Evolutionary conservation across 2,329 filamentous ascomycete species (phyloP).

Genomic region (Domatiomyces globalis): DNA sequence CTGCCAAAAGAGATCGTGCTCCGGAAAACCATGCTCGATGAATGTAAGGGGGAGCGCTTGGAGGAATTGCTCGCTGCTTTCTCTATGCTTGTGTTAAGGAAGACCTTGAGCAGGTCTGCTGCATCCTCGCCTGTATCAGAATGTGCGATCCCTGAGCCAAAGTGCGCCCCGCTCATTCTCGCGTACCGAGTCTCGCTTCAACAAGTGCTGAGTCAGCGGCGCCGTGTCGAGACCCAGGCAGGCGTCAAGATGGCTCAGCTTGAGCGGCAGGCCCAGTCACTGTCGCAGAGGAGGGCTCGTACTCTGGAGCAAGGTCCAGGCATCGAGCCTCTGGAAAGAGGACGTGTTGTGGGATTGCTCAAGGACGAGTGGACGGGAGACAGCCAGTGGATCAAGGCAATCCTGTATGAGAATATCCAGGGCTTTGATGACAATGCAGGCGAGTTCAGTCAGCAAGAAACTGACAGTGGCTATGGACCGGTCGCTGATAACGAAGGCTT

Average conservation of each 20-base stretch:
- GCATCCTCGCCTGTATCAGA: not conserved
- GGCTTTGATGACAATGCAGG: not conserved
- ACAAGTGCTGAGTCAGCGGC: slow-evolving; percentile 17
- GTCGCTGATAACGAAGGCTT: not conserved
- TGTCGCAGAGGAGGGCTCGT: slow-evolving; percentile 4
- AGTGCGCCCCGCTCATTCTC: slow-evolving; percentile 48
- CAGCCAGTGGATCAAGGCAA: slow-evolving; percentile 2
- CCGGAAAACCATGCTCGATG: slow-evolving; percentile 90
- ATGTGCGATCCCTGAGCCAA: slow-evolving; percentile 23
- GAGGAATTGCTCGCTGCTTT: slow-evolving; percentile 76
- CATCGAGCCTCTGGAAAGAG: slow-evolving; percentile 31
- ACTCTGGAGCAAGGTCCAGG: slow-evolving; percentile 6
- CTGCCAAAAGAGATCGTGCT: slow-evolving; percentile 67
- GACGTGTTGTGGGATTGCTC: not conserved
- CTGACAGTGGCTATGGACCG: not conserved
- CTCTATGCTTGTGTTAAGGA: slow-evolving; percentile 69
- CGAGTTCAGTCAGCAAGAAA: not conserved
- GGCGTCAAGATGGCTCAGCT: not conserved
- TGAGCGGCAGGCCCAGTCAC: not conserved
- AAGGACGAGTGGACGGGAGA: not conserved
- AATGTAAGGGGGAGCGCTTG: slow-evolving; percentile 82
- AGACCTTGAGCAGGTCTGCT: slow-evolving; percentile 20
- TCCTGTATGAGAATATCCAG: not conserved
- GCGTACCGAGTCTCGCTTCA: slow-evolving; percentile 56
- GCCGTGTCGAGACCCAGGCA: not conserved